Evolutionary conservation across 2,329 filamentous ascomycete genomes (phyloP).

Genomic region (Verticillium albo-atrum): DNA sequence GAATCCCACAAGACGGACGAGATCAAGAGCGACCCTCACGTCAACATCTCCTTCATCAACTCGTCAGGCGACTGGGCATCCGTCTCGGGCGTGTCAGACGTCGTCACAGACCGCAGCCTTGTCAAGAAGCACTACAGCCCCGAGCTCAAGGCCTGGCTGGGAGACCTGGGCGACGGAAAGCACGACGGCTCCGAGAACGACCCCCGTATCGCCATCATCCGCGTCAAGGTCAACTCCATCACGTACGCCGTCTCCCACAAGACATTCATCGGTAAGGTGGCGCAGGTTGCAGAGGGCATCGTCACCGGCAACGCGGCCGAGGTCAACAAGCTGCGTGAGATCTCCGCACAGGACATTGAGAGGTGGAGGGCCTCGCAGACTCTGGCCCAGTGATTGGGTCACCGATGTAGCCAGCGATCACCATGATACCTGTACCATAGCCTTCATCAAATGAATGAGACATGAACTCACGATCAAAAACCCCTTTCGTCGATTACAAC

Average conservation of each 20-base stretch:
- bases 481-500: slow-evolving; percentile 14
- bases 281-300: slow-evolving; percentile 72
- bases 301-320: slow-evolving; percentile 66
- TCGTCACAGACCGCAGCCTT: slow-evolving; percentile 64
- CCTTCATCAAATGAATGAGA: not conserved
- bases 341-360: slow-evolving; percentile 61
- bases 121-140: slow-evolving; percentile 74
- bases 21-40: slow-evolving; percentile 63
- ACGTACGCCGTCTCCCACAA: slow-evolving; percentile 66
- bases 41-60: slow-evolving; percentile 81
- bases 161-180: slow-evolving; percentile 76
- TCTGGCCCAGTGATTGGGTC: not conserved
- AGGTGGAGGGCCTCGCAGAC: slow-evolving; percentile 42
- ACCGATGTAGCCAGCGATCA: not conserved
- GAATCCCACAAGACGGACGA: slow-evolving; percentile 86
- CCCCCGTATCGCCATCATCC: slow-evolving; percentile 77
- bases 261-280: slow-evolving; percentile 57
- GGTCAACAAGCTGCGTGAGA: slow-evolving; percentile 73
- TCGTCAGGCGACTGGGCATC: slow-evolving; percentile 79
- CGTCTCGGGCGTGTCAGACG: slow-evolving; percentile 65
- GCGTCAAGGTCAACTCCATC: slow-evolving; percentile 65
- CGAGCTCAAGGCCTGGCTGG: slow-evolving; percentile 76
- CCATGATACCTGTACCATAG: not conserved
- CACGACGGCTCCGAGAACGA: slow-evolving; percentile 81
- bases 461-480: not conserved